A percentile compares a stretch with the other conserved stretches of the same genome.
Evolutionary conservation across 1,284 basidiomycete genomes (phyloP).

Genomic region (Moniliophthora roreri): DNA sequence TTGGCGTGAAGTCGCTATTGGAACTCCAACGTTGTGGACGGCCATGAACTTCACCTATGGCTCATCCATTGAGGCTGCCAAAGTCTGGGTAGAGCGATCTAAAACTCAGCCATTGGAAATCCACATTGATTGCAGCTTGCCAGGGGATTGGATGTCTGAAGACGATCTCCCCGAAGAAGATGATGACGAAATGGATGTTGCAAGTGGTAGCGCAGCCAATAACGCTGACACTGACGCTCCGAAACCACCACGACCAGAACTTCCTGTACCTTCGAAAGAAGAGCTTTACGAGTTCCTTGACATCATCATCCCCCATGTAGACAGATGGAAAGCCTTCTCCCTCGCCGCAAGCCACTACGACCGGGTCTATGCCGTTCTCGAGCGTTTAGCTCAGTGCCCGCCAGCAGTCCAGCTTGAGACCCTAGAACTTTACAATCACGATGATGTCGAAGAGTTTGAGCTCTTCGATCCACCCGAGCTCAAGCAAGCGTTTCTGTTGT

Average conservation of each 20-base stretch:
- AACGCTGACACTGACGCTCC: neutral
- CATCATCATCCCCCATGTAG: conserved; percentile 50
- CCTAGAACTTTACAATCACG: conserved; percentile 51
- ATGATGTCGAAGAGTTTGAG: conserved; percentile 42
- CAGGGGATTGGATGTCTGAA: conserved; percentile 22
- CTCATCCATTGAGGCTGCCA: conserved; percentile 37
- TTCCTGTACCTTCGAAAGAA: conserved; percentile 4
- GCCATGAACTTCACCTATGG: conserved; percentile 25
- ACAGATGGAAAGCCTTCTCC: conserved; percentile 50
- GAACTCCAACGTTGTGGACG: conserved; percentile 25
- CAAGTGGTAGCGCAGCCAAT: neutral
- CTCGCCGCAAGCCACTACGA: conserved; percentile 42
- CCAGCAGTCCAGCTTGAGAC: conserved; percentile 50
- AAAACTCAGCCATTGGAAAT: conserved; percentile 47
- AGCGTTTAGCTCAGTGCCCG: conserved; percentile 37
- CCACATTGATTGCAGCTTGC: conserved; percentile 39
- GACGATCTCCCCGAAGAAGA: conserved; percentile 29
- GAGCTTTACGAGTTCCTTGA: conserved; percentile 42
- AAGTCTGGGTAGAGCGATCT: conserved; percentile 44
- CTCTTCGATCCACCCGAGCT: conserved; percentile 36
- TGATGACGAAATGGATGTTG: conserved; percentile 10
- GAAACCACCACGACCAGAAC: neutral
- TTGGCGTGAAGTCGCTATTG: conserved; percentile 34
- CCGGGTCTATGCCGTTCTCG: conserved; percentile 46
- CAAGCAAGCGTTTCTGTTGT: conserved; percentile 40